Evolutionary conservation across 306 rosid species (phyloP), one percentile per base, ranked within the genome.

Genomic region (Alnus rubra): DNA sequence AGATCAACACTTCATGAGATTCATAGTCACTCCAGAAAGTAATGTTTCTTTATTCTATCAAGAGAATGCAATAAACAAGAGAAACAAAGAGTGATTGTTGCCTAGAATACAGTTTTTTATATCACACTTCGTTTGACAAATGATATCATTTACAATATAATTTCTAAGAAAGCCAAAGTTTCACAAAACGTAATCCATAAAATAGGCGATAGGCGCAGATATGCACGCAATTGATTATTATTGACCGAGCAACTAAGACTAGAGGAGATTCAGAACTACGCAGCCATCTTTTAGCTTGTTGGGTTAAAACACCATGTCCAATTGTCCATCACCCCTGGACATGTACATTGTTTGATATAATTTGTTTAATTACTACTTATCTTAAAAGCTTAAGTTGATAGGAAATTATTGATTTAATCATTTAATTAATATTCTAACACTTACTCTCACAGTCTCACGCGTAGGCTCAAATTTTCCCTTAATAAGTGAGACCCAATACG

Each of bases 11-110:
- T 48, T 50, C 11, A 63, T 3, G 39, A 50, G 51, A 31, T 31
- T 51, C 44, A 28, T 54, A 48, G 52, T 28, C 11, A n/a, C n/a
- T 55, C 13, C 35, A 52, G 70, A 69, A 53, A n/a, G 71, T 69
- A 50, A 78, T 28, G 74, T 44, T 72, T 16, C 13, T 78, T 10
- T 39, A 69, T 53, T 68, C 9, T 11, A 48, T 18, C 74, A 51
- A 76, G 28, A 59, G 69, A 67, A 65, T 31, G 30, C 53, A 33
- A 16, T 28, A 71, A 76, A 42, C 69, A 82, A 48, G 70, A 63
- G 44, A 71, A 44, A 63, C n/a, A 37, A 37, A 67, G 4, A 8
- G 1, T 35, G 19, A 63, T 7, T 63, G 23, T 63, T 63, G 44
- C 44, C 44, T 39, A 39, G 30, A 30, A 60, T 60, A 12, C 68